A percentile compares a stretch with the other conserved stretches of the same genome.
Conservation (phyloP, 2,329 filamentous ascomycete species). For the Cladosporium colombiae region DNA sequence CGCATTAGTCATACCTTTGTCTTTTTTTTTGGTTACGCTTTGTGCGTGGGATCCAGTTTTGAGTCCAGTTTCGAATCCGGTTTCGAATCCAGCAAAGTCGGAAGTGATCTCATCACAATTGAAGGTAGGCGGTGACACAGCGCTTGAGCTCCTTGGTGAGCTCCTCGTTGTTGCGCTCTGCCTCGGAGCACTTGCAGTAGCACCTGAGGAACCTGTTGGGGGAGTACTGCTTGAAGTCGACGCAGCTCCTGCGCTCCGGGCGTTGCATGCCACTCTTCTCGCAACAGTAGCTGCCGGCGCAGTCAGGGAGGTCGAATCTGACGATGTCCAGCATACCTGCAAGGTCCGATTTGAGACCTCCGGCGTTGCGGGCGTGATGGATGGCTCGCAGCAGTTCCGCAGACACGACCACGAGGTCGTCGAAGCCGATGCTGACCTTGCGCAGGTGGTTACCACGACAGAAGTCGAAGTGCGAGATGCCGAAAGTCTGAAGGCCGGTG, state of each 20-base stretch:
- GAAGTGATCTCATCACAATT: neutral
- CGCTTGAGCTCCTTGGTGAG: neutral
- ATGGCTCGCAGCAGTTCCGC: neutral
- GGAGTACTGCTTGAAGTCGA: neutral
- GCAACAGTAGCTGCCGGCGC: neutral
- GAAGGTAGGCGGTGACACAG: neutral
- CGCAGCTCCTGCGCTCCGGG: rapidly evolving
- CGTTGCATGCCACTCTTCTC: neutral
- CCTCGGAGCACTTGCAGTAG: neutral
- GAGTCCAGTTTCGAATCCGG: neutral
- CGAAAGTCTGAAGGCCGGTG: neutral
- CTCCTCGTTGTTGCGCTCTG: neutral
- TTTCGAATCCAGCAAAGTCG: neutral
- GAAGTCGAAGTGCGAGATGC: neutral
- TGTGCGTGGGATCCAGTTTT: neutral
- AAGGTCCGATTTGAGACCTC: neutral
- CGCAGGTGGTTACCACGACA: neutral
- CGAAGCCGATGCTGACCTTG: neutral
- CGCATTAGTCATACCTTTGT: neutral
- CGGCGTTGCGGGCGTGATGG: neutral
- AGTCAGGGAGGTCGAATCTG: neutral
- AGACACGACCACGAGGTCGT: neutral
- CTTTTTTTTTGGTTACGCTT: neutral
- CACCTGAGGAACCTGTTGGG: neutral
- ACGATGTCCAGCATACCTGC: neutral